Evolutionary conservation across 1,139 yeast genomes (phyloP).

Genomic region (Suhomyces bolitotheri): DNA sequence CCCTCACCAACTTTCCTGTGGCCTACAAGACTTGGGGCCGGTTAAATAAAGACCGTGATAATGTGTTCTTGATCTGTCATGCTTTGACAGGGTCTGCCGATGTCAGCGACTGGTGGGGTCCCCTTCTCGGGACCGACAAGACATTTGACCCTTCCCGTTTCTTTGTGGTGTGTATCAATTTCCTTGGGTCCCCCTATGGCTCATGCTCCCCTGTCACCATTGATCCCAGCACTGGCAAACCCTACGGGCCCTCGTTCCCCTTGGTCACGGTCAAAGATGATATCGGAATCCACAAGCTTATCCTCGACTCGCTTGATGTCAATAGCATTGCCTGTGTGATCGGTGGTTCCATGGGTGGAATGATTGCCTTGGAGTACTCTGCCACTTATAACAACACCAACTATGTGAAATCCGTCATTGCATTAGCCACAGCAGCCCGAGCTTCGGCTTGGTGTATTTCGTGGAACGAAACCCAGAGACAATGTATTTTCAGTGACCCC

Average conservation of each 20-base stretch:
- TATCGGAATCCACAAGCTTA: constrained; percentile 72
- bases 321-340: constrained; percentile 77
- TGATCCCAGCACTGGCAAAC: constrained; percentile 68
- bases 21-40: constrained; percentile 96
- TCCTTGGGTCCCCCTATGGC: constrained; percentile 95
- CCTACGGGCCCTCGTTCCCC: constrained; percentile 95
- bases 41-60: constrained; percentile 60
- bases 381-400: constrained; percentile 65
- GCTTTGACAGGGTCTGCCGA: constrained; percentile 96
- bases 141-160: constrained; percentile 91
- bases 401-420: constrained; percentile 72
- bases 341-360: constrained; percentile 99
- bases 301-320: constrained; percentile 75
- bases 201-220: constrained; percentile 86
- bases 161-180: constrained; percentile 82
- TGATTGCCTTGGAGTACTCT: constrained; percentile 86
- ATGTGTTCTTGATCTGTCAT: constrained; percentile 86
- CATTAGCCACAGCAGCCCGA: constrained; percentile 90
- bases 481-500: constrained; percentile 92
- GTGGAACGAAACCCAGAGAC: constrained; percentile 98
- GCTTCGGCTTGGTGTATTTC: constrained; percentile 98
- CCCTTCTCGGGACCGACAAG: constrained; percentile 77
- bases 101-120: constrained; percentile 99
- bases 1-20: constrained; percentile 72
- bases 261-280: constrained; percentile 91